phyloP scores from a whole-genome alignment of 2,329 filamentous ascomycete genomes.

The Cercospora nicotianae region DNA sequence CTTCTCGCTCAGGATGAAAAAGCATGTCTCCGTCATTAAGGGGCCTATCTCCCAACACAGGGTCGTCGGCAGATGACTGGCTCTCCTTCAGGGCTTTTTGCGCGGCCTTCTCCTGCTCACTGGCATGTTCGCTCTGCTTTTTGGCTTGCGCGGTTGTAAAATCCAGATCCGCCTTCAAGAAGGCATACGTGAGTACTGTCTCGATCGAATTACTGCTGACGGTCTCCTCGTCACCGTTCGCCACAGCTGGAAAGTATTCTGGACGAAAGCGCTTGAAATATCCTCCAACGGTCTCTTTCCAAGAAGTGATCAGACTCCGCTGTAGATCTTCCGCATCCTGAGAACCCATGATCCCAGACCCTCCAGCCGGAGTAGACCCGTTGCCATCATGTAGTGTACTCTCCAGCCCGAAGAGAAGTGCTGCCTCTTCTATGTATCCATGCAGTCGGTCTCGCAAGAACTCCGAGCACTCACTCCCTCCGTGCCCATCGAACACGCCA shows the following conservation, averaged over 20 bases:
- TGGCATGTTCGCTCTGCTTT: conserved; percentile 54
- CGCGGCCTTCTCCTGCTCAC: conserved; percentile 15
- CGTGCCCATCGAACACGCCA: conserved; percentile 93
- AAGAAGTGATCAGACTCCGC: conserved; percentile 68
- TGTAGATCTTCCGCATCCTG: conserved; percentile 68
- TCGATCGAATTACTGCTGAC: conserved; percentile 59
- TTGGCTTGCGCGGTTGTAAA: conserved; percentile 87
- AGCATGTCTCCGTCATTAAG: conserved; percentile 84
- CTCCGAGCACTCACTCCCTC: conserved; percentile 81
- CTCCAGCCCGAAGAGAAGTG: conserved; percentile 70
- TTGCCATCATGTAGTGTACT: conserved; percentile 64
- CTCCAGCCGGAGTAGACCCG: conserved; percentile 42
- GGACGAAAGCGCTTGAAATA: conserved; percentile 93
- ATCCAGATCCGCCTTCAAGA: conserved; percentile 89
- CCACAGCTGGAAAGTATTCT: conserved; percentile 59
- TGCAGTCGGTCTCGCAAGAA: conserved; percentile 85
- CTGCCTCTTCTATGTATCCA: conserved; percentile 81
- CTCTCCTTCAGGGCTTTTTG: conserved; percentile 13
- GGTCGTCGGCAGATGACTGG: conserved; percentile 50
- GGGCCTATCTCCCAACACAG: conserved; percentile 69
- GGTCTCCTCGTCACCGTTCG: conserved; percentile 12
- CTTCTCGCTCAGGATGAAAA: conserved; percentile 58
- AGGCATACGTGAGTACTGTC: conserved; percentile 84
- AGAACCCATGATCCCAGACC: conserved; percentile 51
- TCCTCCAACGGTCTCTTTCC: conserved; percentile 82